Evolutionary conservation across 495 filamentous ascomycete genomes (phyloP).

Genomic region (Trichoderma gamsii): DNA sequence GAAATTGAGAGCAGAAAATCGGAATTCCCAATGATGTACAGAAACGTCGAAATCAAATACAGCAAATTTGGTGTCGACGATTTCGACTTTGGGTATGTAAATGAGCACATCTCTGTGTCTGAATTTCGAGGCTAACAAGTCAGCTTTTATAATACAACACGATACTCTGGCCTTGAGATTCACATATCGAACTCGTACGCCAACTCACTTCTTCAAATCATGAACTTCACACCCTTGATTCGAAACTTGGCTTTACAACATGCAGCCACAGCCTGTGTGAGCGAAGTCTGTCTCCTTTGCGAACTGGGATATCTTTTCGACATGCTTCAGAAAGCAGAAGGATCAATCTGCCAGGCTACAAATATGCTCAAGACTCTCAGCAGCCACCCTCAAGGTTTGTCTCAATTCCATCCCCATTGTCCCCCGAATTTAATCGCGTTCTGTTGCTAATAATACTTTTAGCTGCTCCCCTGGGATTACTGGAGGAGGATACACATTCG

Average conservation of each 20-base stretch:
- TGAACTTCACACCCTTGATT: conserved; percentile 81
- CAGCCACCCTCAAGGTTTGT: conserved; percentile 59
- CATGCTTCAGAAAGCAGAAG: conserved; percentile 93
- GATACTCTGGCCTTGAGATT: conserved; percentile 86
- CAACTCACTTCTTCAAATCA: conserved; percentile 85
- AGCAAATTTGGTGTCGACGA: conserved; percentile 96
- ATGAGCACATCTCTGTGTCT: background rate
- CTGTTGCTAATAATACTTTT: conserved; percentile 16
- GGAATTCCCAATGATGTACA: conserved; percentile 80
- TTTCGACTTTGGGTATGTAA: conserved; percentile 83
- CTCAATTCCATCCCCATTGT: background rate
- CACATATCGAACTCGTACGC: conserved; percentile 95
- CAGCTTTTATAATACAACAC: conserved; percentile 88
- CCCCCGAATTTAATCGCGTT: background rate
- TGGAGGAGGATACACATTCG: conserved; percentile 74
- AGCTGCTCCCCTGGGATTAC: conserved; percentile 63
- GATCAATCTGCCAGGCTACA: conserved; percentile 92
- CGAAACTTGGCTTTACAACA: conserved; percentile 90
- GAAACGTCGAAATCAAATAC: conserved; percentile 92
- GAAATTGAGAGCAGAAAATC: conserved; percentile 56
- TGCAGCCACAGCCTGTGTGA: conserved; percentile 72
- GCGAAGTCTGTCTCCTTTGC: conserved; percentile 80
- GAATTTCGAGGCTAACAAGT: background rate
- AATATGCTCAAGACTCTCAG: conserved; percentile 89
- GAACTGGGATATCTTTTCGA: conserved; percentile 95